Conservation (phyloP, 805 yeast species). For the Cyberlindnera petersonii region DNA sequence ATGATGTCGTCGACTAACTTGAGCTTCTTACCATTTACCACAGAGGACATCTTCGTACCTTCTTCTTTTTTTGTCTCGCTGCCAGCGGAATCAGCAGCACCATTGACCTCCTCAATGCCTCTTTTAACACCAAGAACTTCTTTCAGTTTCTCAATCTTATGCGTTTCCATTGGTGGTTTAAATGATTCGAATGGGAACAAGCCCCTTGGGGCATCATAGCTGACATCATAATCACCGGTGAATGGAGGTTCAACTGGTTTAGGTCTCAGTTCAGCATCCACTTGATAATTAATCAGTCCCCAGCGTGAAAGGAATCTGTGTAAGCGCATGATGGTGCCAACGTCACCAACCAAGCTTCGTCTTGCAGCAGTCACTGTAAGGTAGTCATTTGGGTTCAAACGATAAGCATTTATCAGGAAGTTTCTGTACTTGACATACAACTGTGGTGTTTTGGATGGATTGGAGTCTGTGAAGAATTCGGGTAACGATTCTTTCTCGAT, state of each 20-base stretch:
- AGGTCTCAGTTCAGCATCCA: constrained; percentile 73
- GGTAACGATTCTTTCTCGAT: constrained; percentile 84
- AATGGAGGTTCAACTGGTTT: constrained; percentile 65
- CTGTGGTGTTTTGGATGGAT: constrained; percentile 74
- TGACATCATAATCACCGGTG: constrained; percentile 72
- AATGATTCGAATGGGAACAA: constrained; percentile 86
- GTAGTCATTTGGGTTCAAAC: constrained; percentile 87
- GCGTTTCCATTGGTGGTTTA: constrained; percentile 51
- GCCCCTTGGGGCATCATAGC: constrained; percentile 87
- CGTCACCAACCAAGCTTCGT: constrained; percentile 88
- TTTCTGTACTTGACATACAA: constrained; percentile 80
- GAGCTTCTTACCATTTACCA: constrained; percentile 32
- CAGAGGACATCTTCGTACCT: too few relatives aligned
- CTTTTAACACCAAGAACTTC: constrained; percentile 27
- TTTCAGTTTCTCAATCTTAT: constrained; percentile 42
- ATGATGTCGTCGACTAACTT: constrained; percentile 31
- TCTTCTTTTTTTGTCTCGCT: constrained; percentile 2
- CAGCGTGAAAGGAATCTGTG: constrained; percentile 82
- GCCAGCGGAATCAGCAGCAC: constrained; percentile 1
- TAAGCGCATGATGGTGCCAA: constrained; percentile 79
- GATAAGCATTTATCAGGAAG: constrained; percentile 82
- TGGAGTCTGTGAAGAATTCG: constrained; percentile 74
- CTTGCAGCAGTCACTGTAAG: constrained; percentile 87
- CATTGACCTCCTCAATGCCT: constrained; percentile 13
- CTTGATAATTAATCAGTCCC: constrained; percentile 93